These are phyloP conservation scores for Teunomyces stri DNA, from an alignment of 805 yeast species.

Conservation along the genomic window DNA sequence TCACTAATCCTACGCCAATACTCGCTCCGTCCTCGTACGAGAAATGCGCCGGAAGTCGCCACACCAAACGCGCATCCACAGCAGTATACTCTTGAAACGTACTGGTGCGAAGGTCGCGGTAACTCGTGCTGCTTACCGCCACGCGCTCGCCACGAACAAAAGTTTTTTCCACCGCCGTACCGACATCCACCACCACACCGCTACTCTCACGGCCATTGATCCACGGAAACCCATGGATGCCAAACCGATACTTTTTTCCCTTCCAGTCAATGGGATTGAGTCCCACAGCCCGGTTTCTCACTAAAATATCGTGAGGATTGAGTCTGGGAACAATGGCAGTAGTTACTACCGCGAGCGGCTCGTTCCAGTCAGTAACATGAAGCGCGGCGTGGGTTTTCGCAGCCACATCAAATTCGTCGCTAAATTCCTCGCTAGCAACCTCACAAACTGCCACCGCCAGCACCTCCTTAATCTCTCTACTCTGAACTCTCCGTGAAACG, in stretches of 20 bases:
- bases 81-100: slow-evolving; percentile 48
- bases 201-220: slow-evolving; percentile 48
- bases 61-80: slow-evolving; percentile 43
- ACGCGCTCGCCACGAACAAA: slow-evolving; percentile 36
- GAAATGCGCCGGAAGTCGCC: slow-evolving; percentile 39
- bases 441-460: background rate
- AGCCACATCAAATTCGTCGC: background rate
- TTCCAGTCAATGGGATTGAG: slow-evolving; percentile 52
- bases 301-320: slow-evolving; percentile 20
- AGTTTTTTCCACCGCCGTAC: slow-evolving; percentile 10
- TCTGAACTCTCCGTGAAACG: too few relatives aligned
- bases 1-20: slow-evolving; percentile 47
- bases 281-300: slow-evolving; percentile 33
- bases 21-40: slow-evolving; percentile 42
- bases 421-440: background rate
- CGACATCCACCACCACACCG: slow-evolving; percentile 37
- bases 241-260: slow-evolving; percentile 44
- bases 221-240: slow-evolving; percentile 50
- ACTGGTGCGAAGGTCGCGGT: slow-evolving; percentile 45
- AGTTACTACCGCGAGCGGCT: slow-evolving; percentile 16
- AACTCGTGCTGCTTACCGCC: slow-evolving; percentile 45
- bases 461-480: background rate
- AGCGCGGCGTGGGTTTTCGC: slow-evolving; percentile 15
- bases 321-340: slow-evolving; percentile 18
- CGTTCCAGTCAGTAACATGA: slow-evolving; percentile 16